Percentiles rank a stretch among this genome's conserved stretches.
These are phyloP conservation scores for Zymoseptoria tritici DNA, from an alignment of 2,329 filamentous ascomycete species.

Conservation along the genomic window DNA sequence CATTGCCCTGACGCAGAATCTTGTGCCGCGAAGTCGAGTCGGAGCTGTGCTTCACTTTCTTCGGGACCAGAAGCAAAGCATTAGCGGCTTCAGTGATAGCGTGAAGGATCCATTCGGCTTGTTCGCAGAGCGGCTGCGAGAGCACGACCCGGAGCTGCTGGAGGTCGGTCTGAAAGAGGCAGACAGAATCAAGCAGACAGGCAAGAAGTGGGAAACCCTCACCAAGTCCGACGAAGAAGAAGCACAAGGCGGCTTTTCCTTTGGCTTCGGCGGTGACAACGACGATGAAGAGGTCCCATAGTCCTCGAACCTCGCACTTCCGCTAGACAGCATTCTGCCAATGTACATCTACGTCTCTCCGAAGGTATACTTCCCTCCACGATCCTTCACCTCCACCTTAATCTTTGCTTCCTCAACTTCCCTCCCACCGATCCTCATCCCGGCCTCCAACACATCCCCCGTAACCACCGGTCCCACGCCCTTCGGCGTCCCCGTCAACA, in stretches of 20 bases:
- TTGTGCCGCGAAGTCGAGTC: conserved; percentile 71
- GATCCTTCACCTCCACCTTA: conserved; percentile 75
- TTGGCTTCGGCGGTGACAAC: conserved; percentile 53
- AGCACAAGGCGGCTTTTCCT: conserved; percentile 53
- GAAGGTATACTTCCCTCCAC: conserved; percentile 69
- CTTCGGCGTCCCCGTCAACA: conserved; percentile 95
- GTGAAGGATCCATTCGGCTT: conserved; percentile 65
- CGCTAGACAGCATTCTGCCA: neutral
- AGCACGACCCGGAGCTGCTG: conserved; percentile 59
- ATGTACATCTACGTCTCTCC: conserved; percentile 36
- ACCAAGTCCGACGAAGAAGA: conserved; percentile 48
- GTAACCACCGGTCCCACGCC: conserved; percentile 80
- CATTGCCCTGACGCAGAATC: conserved; percentile 91
- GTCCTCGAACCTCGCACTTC: too few species aligned
- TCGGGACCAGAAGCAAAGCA: conserved; percentile 71
- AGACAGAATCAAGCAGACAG: conserved; percentile 54
- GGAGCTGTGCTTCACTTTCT: conserved; percentile 72
- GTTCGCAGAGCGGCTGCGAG: conserved; percentile 62
- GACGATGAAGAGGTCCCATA: conserved; percentile 26
- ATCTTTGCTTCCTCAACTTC: conserved; percentile 79
- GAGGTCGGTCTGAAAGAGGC: conserved; percentile 58
- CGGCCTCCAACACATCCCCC: conserved; percentile 81
- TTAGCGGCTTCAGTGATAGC: conserved; percentile 73
- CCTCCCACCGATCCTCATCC: conserved; percentile 69
- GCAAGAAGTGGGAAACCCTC: conserved; percentile 81